Conservation (phyloP, 2,329 filamentous ascomycete genomes). For the Verticillium dahliae region DNA sequence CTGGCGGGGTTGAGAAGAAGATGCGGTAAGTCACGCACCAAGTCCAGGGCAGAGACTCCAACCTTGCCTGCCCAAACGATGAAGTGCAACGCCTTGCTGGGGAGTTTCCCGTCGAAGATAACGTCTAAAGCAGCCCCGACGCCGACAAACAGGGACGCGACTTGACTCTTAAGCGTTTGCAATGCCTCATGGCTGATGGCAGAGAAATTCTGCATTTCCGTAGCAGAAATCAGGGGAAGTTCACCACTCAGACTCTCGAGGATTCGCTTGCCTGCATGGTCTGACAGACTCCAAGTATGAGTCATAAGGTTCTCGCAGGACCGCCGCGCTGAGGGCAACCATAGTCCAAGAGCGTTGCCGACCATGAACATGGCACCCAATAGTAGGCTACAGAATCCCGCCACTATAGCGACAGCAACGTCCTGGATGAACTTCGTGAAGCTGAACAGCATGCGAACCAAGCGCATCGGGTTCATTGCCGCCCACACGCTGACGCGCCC, state of each 20-base stretch:
- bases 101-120: conserved; percentile 36
- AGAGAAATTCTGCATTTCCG: conserved; percentile 71
- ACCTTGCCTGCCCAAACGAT: conserved; percentile 14
- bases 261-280: conserved; percentile 38
- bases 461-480: conserved; percentile 70
- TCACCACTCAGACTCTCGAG: conserved; percentile 43
- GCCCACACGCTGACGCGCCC: conserved; percentile 79
- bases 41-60: conserved; percentile 13
- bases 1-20: conserved; percentile 39
- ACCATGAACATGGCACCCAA: conserved; percentile 8
- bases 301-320: conserved; percentile 6
- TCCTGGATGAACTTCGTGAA: conserved; percentile 78
- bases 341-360: conserved; percentile 8
- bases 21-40: conserved; percentile 23
- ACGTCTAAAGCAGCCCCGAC: conserved; percentile 33
- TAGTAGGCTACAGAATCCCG: conserved; percentile 5
- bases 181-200: conserved; percentile 68
- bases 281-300: conserved; percentile 34
- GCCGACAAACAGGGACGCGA: conserved; percentile 32
- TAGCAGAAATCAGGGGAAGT: conserved; percentile 39
- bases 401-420: conserved; percentile 57
- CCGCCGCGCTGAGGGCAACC: conserved; percentile 3
- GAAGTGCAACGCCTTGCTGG: conserved; percentile 18
- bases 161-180: conserved; percentile 48
- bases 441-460: conserved; percentile 66